Evolutionary conservation across 1,284 basidiomycete genomes (phyloP).

Genomic region (Ustilago loliicola): DNA sequence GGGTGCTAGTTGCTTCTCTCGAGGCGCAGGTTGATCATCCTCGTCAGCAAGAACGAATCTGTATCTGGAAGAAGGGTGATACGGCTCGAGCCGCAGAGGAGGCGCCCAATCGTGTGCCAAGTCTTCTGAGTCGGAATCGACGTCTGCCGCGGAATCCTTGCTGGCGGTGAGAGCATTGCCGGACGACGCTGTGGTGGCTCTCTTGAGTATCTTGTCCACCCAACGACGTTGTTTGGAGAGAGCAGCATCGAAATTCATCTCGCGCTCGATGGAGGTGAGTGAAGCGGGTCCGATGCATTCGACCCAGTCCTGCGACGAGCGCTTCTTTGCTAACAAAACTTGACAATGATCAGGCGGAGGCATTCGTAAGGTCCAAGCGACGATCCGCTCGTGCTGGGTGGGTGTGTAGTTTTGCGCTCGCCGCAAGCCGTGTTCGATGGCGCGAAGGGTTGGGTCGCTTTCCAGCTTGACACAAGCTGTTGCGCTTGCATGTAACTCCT

Average conservation of each 20-base stretch:
- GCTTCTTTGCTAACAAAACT: constrained; percentile 6
- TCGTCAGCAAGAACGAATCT: neutral
- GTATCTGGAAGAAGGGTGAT: constrained; percentile 19
- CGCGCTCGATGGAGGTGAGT: constrained; percentile 21
- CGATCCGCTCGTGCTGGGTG: neutral
- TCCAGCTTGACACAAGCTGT: neutral
- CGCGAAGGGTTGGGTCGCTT: constrained; percentile 4
- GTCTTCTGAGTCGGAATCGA: constrained; percentile 2
- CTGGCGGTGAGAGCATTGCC: neutral
- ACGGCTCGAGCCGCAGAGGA: constrained; percentile 13
- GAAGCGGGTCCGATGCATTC: constrained; percentile 23
- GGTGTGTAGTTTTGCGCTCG: constrained; percentile 11
- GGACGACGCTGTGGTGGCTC: neutral
- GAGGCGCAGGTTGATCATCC: neutral
- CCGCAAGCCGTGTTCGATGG: constrained; percentile 16
- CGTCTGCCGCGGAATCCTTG: neutral
- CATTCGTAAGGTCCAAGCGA: neutral
- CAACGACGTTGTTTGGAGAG: constrained; percentile 23
- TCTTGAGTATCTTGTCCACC: constrained; percentile 13
- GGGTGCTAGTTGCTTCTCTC: constrained; percentile 1
- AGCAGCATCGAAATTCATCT: constrained; percentile 26
- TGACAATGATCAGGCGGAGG: neutral
- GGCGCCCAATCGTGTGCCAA: constrained; percentile 6
- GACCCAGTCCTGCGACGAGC: neutral
- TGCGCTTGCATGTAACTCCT: neutral